phyloP scores from a whole-genome alignment of 371 early-diverging fungal genomes.

The Blastocladiella emersonii region DNA sequence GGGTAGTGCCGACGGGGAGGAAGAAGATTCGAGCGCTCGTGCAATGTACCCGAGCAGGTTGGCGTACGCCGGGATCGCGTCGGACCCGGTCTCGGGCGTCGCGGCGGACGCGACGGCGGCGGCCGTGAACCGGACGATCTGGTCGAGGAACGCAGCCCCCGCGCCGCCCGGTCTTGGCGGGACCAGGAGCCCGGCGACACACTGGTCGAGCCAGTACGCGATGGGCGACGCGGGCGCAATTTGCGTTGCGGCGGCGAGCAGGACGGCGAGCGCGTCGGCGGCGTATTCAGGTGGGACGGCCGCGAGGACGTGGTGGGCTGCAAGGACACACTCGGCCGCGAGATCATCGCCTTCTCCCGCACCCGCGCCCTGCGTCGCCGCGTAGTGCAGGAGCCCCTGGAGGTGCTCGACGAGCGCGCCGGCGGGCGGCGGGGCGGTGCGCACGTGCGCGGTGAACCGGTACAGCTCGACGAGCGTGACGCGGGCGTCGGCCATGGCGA shows the following conservation, averaged over 20 bases:
- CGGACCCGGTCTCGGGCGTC: not conserved
- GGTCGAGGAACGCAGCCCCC: not conserved
- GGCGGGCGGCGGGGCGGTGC: not conserved
- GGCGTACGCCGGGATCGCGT: not conserved
- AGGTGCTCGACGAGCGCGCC: not conserved
- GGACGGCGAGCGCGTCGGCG: not conserved
- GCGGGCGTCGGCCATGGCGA: not conserved
- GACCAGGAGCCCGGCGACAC: not conserved
- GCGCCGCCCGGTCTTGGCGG: not conserved
- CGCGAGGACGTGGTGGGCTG: not conserved
- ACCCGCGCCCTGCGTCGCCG: not conserved
- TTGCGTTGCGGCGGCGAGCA: not conserved
- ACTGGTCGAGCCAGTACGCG: not conserved
- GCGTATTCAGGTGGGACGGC: not conserved
- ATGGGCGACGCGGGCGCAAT: not conserved
- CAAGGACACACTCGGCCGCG: not conserved
- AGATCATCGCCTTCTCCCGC: not conserved
- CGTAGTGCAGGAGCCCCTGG: not conserved
- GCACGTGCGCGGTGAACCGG: not conserved
- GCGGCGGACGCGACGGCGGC: no score
- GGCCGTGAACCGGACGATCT: no score
- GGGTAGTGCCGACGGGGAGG: no score
- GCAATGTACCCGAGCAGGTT: not conserved
- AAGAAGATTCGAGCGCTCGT: not conserved
- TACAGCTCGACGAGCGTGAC: not conserved